Conservation (phyloP, 306 rosid species). For the Clitoria ternatea region DNA sequence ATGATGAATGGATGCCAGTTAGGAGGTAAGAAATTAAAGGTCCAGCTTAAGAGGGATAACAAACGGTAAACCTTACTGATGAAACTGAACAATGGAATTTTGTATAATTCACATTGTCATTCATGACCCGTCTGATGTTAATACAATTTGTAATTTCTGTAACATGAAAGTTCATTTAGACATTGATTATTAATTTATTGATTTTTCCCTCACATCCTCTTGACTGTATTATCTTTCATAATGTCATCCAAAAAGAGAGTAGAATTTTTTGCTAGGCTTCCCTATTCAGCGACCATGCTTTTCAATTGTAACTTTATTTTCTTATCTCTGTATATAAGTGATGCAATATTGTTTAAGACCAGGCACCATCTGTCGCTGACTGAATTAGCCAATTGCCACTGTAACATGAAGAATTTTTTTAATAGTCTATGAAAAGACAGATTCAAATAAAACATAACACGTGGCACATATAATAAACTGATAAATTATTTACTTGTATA, state of each 20-base stretch:
- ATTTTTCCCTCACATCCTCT: conserved; percentile 59
- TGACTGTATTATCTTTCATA: conserved; percentile 41
- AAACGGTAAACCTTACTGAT: conserved; percentile 84
- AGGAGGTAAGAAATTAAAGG: conserved; percentile 92
- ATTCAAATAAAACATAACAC: neutral
- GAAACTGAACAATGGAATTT: conserved; percentile 39
- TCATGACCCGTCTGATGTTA: conserved; percentile 57
- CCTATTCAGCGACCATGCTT: neutral
- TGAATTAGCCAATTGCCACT: neutral
- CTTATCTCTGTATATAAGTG: neutral
- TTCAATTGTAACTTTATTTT: neutral
- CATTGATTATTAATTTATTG: conserved; percentile 80
- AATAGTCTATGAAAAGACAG: no score
- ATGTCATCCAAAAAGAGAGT: conserved; percentile 37
- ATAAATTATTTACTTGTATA: neutral
- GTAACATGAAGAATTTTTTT: neutral
- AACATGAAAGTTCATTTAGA: conserved; percentile 67
- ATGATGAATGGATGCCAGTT: conserved; percentile 92
- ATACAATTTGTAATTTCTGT: conserved; percentile 79
- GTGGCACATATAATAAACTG: neutral
- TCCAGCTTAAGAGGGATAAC: conserved; percentile 98
- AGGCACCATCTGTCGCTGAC: neutral
- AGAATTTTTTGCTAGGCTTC: conserved; percentile 26
- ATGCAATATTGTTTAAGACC: neutral
- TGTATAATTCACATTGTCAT: conserved; percentile 61